Evolutionary conservation across 2,329 filamentous ascomycete species (phyloP).

Genomic region (Alternaria ethzedia): DNA sequence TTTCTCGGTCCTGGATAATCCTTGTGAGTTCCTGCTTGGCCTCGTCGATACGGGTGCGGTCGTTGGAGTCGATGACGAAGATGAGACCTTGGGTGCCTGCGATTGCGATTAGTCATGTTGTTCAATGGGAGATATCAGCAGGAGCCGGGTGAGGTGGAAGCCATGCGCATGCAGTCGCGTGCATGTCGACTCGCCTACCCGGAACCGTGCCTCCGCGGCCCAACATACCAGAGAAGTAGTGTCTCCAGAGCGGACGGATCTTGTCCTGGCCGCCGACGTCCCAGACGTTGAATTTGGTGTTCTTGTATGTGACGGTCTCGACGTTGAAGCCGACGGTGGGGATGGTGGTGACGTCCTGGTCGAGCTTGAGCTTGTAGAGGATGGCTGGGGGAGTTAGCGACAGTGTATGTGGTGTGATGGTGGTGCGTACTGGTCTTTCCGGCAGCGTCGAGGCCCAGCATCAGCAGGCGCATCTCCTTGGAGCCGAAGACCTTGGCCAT

Average conservation of each 20-base stretch:
- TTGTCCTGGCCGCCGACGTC: conserved; percentile 99
- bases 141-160: neutral
- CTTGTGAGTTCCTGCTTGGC: conserved; percentile 94
- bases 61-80: conserved; percentile 99
- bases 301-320: conserved; percentile 99
- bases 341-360: conserved; percentile 98
- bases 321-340: conserved; percentile 99
- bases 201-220: conserved; percentile 27
- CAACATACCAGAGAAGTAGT: conserved; percentile 88
- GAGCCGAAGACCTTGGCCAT: conserved; percentile 99
- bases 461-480: conserved; percentile 97
- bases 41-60: conserved; percentile 97
- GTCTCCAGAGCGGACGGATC: conserved; percentile 98
- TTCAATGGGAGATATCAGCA: neutral
- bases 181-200: conserved; percentile 39
- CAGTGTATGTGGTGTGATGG: neutral
- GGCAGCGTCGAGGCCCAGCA: conserved; percentile 95
- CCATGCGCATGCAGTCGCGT: conserved; percentile 17
- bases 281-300: conserved; percentile 99
- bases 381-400: conserved; percentile 64
- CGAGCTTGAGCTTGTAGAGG: conserved; percentile 99
- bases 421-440: conserved; percentile 80
- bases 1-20: conserved; percentile 99
- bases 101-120: conserved; percentile 6
- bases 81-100: conserved; percentile 94